Base-by-base conservation (phyloP, 345 rosid genomes). In the Eucalyptus marginata region DNA sequence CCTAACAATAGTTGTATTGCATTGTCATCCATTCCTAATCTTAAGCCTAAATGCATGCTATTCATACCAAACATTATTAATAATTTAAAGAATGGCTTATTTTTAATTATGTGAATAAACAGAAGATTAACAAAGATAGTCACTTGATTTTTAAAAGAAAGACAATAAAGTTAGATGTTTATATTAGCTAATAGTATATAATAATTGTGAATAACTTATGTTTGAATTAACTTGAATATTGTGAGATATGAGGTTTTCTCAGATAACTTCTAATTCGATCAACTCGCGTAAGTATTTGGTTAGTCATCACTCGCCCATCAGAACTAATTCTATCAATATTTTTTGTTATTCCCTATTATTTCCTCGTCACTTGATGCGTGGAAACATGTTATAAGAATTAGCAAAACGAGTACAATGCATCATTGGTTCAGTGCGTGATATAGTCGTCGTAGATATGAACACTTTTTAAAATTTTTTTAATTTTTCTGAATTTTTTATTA, bases 241-340 rank as follows among this genome's bases (percentile, higher is more conserved):
- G 47, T 7, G 8, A 36, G 22, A 81, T 6, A 13, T 64, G 71
- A 36, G 71, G 71, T n/a, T 29, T 13, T 29, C 86, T 44, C 3
- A 43, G 2, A 56, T 14, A 56, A 14, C 24, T 59, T 40, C 40
- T 59, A 8, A 87, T 86, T 52, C 2, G 33, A 62, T 15, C 9
- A 2, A 40, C 17, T 36, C 7, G 0, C 11, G 0, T 87, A 20
- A 27, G 29, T n/a, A 43, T 68, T 62, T 64, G 4, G 11, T 87
- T 66, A 46, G 44, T 87, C 95, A 95, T 95, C 87, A 94, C 95
- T 64, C 89, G 89, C 59, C 94, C 17, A 31, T 66, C 6, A 66
- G 1, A 66, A 31, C 31, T 25, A 66, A 66, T 16, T 66, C 40
- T 66, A 66, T 66, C 40, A 16, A 15, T 66, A 64, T 14, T 66